These are phyloP conservation scores for Melocanna baccifera DNA, from an alignment of 176 grass and related monocot genomes.

Conservation along the genomic window DNA sequence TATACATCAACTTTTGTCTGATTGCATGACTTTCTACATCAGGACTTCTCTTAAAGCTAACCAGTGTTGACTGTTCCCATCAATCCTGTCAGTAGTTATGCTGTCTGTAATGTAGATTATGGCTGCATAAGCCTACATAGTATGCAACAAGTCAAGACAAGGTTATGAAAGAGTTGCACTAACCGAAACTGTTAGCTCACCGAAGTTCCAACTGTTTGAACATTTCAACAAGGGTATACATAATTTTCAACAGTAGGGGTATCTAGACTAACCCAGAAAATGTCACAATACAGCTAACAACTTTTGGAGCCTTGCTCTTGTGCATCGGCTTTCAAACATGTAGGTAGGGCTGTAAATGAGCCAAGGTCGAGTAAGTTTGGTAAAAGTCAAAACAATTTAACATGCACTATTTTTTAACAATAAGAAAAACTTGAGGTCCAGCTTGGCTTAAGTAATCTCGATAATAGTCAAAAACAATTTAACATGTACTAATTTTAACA, in stretches of 20 bases:
- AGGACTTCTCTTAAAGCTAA: neutral
- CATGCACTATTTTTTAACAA: too few species aligned
- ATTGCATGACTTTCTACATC: neutral
- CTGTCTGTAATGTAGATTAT: neutral
- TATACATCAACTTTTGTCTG: neutral
- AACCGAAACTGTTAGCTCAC: neutral
- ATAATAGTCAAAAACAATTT: too few species aligned
- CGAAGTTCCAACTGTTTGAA: conserved; percentile 21
- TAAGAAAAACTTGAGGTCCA: too few species aligned
- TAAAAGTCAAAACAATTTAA: too few species aligned
- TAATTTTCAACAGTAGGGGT: neutral
- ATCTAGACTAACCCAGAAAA: neutral
- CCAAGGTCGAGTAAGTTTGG: too few species aligned
- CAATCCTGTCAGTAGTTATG: neutral
- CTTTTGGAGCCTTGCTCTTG: conserved; percentile 25
- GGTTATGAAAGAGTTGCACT: neutral
- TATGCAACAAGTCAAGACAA: neutral
- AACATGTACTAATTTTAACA: too few species aligned
- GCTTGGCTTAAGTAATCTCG: too few species aligned
- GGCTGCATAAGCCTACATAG: neutral
- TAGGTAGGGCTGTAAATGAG: neutral
- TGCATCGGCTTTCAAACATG: conserved; percentile 21
- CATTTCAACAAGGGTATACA: conserved; percentile 6
- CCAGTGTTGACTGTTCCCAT: neutral
- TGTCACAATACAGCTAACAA: neutral